These are phyloP conservation scores for Leccinum ponderosum DNA, from an alignment of 1,284 basidiomycete species.

Conservation along the genomic window DNA sequence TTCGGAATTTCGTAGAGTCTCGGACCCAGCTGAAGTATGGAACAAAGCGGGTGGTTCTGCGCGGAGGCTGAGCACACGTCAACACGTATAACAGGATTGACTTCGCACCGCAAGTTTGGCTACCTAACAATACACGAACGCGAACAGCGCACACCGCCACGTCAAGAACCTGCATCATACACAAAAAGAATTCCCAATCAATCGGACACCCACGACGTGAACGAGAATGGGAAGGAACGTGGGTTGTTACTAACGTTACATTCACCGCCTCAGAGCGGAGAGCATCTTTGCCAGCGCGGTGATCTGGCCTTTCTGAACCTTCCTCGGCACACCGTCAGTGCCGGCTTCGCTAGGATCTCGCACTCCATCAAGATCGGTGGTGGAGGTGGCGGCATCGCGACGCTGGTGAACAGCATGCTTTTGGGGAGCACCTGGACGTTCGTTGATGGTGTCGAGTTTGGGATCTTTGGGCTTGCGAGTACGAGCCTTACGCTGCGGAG, in stretches of 20 bases:
- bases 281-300: slow-evolving; percentile 83
- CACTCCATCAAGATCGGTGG: slow-evolving; percentile 56
- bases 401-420: slow-evolving; percentile 33
- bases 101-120: slow-evolving; percentile 48
- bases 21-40: slow-evolving; percentile 18
- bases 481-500: slow-evolving; percentile 62
- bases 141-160: slow-evolving; percentile 27
- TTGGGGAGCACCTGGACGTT: slow-evolving; percentile 48
- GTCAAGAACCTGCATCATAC: slow-evolving; percentile 30
- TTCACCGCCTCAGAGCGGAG: slow-evolving; percentile 68
- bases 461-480: slow-evolving; percentile 64
- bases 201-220: slow-evolving; percentile 4
- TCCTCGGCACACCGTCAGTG: slow-evolving; percentile 58
- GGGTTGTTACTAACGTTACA: slow-evolving; percentile 31
- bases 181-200: slow-evolving; percentile 16
- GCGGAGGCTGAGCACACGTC: slow-evolving; percentile 21
- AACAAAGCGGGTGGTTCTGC: slow-evolving; percentile 9
- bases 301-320: slow-evolving; percentile 84
- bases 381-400: slow-evolving; percentile 65
- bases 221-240: slow-evolving; percentile 8
- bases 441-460: slow-evolving; percentile 70
- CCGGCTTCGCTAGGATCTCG: slow-evolving; percentile 28
- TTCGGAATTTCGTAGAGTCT: slow-evolving; percentile 20
- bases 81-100: slow-evolving; percentile 35
- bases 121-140: slow-evolving; percentile 54